Percentiles rank a stretch among this genome's conserved stretches.
phyloP scores from a whole-genome alignment of 2,329 filamentous ascomycete species.

The Knoxdaviesia capensis region DNA sequence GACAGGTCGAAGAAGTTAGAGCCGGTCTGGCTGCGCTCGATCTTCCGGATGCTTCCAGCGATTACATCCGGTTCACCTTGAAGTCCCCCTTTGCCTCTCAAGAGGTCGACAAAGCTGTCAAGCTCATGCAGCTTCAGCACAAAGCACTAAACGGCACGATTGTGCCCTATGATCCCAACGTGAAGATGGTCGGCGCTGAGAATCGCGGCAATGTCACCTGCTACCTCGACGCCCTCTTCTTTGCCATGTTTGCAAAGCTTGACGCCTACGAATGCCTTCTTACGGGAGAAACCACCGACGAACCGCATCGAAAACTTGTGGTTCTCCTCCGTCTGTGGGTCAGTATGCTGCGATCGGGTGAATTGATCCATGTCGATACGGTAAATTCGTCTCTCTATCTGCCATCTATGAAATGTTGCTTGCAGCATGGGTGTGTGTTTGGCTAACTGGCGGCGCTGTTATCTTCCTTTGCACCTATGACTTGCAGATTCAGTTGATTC shows the following conservation, averaged over 20 bases:
- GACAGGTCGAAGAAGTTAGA: constrained; percentile 14
- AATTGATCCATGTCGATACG: constrained; percentile 68
- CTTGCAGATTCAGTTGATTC: constrained; percentile 55
- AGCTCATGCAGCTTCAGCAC: constrained; percentile 59
- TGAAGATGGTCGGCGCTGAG: constrained; percentile 62
- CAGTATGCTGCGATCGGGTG: constrained; percentile 71
- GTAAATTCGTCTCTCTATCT: constrained; percentile 23
- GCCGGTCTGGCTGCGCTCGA: constrained; percentile 16
- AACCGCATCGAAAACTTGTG: constrained; percentile 51
- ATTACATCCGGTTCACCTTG: constrained; percentile 34
- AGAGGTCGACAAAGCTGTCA: constrained; percentile 53
- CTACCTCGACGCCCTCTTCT: constrained; percentile 77
- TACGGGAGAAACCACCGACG: constrained; percentile 54
- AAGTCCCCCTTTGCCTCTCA: constrained; percentile 45
- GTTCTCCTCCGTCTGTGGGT: constrained; percentile 75
- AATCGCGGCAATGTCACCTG: constrained; percentile 83
- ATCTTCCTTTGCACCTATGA: constrained; percentile 9
- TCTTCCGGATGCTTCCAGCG: constrained; percentile 28
- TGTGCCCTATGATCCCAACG: constrained; percentile 48
- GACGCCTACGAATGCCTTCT: constrained; percentile 87
- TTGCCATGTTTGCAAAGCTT: constrained; percentile 85
- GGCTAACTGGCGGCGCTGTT: constrained; percentile 2
- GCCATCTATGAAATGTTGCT: background rate
- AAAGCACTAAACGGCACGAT: constrained; percentile 67
- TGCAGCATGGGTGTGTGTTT: too few species aligned